Conservation (phyloP, 441 rosid species). For the Euphorbia schlechtendalii region DNA sequence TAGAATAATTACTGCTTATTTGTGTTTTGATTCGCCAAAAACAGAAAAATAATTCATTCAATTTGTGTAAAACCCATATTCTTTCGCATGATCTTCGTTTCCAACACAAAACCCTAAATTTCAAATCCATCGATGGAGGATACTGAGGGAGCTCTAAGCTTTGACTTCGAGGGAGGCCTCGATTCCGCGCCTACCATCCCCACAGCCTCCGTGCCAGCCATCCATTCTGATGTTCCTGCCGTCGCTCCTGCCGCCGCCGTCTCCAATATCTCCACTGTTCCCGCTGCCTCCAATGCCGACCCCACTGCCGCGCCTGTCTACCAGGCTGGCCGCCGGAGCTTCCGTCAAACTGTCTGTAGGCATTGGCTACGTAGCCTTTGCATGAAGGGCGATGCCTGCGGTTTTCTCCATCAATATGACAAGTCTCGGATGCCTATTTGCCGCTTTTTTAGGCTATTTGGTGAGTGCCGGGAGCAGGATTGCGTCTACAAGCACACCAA, state of each 20-base stretch:
- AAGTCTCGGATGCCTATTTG: constrained; percentile 98
- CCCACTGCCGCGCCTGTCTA: constrained; percentile 18
- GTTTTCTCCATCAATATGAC: constrained; percentile 94
- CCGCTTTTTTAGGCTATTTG: constrained; percentile 73
- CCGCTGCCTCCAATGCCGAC: constrained; percentile 10
- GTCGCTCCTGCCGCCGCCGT: constrained; percentile 14
- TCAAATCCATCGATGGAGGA: constrained; percentile 53
- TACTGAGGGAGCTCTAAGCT: constrained; percentile 82
- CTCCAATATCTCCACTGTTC: constrained; percentile 18
- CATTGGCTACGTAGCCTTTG: constrained; percentile 99
- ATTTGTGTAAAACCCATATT: too few species aligned
- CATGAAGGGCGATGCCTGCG: constrained; percentile 98
- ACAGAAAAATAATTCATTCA: too few species aligned
- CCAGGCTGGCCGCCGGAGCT: constrained; percentile 65
- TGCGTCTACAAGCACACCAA: constrained; percentile 95
- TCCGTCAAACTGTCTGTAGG: constrained; percentile 95
- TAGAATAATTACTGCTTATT: too few species aligned
- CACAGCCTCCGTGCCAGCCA: constrained; percentile 47
- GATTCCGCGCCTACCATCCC: constrained; percentile 51
- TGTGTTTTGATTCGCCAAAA: too few species aligned
- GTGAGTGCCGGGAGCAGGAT: constrained; percentile 98
- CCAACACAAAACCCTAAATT: too few species aligned
- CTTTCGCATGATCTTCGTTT: too few species aligned
- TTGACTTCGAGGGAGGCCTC: constrained; percentile 94
- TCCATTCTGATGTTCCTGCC: constrained; percentile 32